Evolutionary conservation across 2,329 filamentous ascomycete species (phyloP), one percentile per base, ranked within the genome.

Genomic region (Colletotrichum horii): DNA sequence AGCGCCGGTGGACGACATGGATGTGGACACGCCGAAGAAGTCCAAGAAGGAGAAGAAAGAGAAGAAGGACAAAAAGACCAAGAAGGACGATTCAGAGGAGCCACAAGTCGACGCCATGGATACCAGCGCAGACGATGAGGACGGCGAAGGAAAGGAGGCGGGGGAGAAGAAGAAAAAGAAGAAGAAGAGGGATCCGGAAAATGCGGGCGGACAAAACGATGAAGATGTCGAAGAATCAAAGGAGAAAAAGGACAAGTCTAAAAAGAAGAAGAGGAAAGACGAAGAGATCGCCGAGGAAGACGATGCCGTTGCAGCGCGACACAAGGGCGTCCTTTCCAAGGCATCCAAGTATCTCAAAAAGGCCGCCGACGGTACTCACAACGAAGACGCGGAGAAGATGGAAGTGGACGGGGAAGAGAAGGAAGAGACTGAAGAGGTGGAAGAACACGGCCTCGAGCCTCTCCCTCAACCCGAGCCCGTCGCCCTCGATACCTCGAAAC

Each of bases 391-490:
- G n/a, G 78, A 81, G 0, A 83, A 85, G 34, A 78, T 79, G 62
- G 82, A 83, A 19, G 78, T 76, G 4, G 80, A 81, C 24, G 71
- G 55, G 1, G 82, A 66, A 19, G 78, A 79, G 4, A 79, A 66
- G 1, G 82, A 61, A 19, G 78, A 80, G 6, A 79, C 80, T 19
- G 83, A 85, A 55, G 78, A 82, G 26, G 79, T 79, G 15, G 89
- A 91, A 79, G 82, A 93, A 4, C 93, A 96, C 82, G 95, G 95
- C 26, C 88, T 98, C 1, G 92, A 94, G 71, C 96, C 95, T 8
- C 87, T 98, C 24, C 96, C 96, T 9, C 96, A 98, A 79, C 96
- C 95, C 15, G 90, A 90, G 36, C 91, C 90, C 1, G 88, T 91
- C 1, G 86, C 89, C 1, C 89, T 92, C 61, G 85, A 90, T 34